Conservation (phyloP, 306 rosid genomes). For the Clitoria ternatea region DNA sequence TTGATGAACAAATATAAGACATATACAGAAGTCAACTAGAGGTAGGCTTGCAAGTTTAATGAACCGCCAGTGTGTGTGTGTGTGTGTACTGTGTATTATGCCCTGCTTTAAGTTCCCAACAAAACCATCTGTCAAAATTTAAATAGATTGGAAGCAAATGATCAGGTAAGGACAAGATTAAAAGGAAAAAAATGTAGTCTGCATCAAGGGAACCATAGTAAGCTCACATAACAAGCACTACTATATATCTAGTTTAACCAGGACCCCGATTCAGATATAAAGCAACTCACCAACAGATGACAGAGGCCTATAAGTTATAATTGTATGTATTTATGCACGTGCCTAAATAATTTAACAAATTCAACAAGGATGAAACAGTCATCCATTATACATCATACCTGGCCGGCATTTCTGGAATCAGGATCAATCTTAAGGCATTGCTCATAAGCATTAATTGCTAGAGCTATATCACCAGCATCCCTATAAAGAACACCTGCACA, state of each 20-base stretch:
- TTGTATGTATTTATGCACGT: not conserved
- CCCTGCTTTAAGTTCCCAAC: not conserved
- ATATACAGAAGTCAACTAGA: not conserved
- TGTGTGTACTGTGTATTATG: no score
- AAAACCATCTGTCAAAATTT: not conserved
- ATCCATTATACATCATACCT: conserved; percentile 48
- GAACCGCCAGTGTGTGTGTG: no score
- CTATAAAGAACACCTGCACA: conserved; percentile 88
- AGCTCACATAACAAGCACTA: not conserved
- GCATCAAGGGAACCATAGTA: not conserved
- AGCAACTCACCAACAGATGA: not conserved
- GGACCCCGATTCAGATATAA: not conserved
- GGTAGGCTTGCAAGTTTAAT: not conserved
- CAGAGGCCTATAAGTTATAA: not conserved
- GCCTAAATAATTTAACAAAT: not conserved
- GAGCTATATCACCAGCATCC: conserved; percentile 86
- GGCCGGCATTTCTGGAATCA: conserved; percentile 98
- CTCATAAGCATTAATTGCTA: conserved; percentile 90
- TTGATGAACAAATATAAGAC: not conserved
- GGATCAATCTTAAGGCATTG: conserved; percentile 94
- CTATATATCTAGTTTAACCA: not conserved
- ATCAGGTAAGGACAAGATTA: not conserved
- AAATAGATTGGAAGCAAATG: not conserved
- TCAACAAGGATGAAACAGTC: not conserved
- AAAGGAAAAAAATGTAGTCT: not conserved